Base-by-base conservation (phyloP, 805 yeast species). In the Myxozyma sirexii region DNA sequence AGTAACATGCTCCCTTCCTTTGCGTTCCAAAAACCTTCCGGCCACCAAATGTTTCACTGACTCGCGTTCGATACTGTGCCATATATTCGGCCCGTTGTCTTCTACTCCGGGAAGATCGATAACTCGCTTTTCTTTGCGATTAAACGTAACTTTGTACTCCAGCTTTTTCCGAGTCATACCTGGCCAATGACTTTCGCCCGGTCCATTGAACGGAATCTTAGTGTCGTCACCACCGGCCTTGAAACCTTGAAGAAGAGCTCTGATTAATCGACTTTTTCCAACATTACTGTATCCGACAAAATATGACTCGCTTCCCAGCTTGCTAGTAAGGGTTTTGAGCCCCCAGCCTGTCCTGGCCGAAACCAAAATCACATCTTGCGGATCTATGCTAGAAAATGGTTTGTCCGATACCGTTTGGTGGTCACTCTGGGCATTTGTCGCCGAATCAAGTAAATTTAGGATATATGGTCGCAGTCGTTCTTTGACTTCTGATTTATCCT, bases 281-380 rank as follows among this genome's bases (percentile, higher is more conserved):
- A 93, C 90, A 68, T 96, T 96, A 0, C 96, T 89, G 71, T 94
- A 80, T 23, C 97, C 97, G 48, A 90, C 93, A 69, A 91, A 64
- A 47, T 62, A 70, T 35, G 69, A 67, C 6, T 57, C 64, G 10
- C 56, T 58, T 0, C 77, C 76, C 6, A 86, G 67, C 5, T 67
- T 67, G 1, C 72, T 66, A 7, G 77, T 63, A 1, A 87, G 67
- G 1, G 69, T 66, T 1, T 74, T 67, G 1, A 82, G 67, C 33
- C 81, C 78, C 91, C 91, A 86, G 26, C 77, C 76, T 7, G 74
- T 72, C 35, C 72, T 74, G 0, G 85, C 84, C 57, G 88, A 82
- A 1, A 79, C 80, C 2, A 83, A 66, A 45, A 77, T 69, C 1
- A 87, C 82, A 75, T 78, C 35, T 48, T 39, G 26, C 3, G 15